Percentiles rank a stretch among this genome's conserved stretches.
phyloP scores from a whole-genome alignment of 805 yeast species.

The Lipomyces orientalis region DNA sequence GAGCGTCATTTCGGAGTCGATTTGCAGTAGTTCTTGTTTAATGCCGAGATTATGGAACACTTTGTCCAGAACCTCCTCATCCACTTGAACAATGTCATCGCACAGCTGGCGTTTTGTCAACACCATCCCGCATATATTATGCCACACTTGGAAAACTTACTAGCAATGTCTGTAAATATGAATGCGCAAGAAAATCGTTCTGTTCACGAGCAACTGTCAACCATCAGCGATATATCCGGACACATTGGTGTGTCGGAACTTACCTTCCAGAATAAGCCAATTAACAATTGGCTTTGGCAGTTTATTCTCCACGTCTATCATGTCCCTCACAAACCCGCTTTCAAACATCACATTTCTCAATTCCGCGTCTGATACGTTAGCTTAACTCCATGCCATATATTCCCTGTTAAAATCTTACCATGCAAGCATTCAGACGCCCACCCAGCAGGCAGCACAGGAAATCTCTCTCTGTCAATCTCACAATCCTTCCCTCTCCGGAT shows the following conservation, averaged over 20 bases:
- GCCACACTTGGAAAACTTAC: conserved; percentile 4
- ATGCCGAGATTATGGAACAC: conserved; percentile 19
- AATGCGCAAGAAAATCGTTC: conserved; percentile 10
- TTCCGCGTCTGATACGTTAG: conserved; percentile 2
- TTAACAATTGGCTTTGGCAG: conserved; percentile 10
- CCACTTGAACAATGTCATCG: background rate
- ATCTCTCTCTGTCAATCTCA: background rate
- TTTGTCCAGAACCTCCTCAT: background rate
- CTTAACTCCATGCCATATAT: background rate
- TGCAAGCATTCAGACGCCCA: conserved; percentile 6
- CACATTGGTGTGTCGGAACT: background rate
- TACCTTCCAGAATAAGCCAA: conserved; percentile 24
- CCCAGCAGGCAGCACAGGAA: background rate
- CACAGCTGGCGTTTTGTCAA: background rate
- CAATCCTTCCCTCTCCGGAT: background rate
- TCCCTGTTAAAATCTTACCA: background rate
- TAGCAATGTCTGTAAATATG: conserved; percentile 13
- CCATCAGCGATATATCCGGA: background rate
- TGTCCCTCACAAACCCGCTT: conserved; percentile 20
- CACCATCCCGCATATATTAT: background rate
- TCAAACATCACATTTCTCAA: conserved; percentile 17
- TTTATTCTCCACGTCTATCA: conserved; percentile 16
- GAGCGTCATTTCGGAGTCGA: background rate
- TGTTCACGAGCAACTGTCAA: conserved; percentile 20
- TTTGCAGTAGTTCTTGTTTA: background rate